A percentile compares a stretch with the other conserved stretches of the same genome.
Evolutionary conservation across 2,329 filamentous ascomycete species (phyloP).

Genomic region (Pleomassaria siparia): DNA sequence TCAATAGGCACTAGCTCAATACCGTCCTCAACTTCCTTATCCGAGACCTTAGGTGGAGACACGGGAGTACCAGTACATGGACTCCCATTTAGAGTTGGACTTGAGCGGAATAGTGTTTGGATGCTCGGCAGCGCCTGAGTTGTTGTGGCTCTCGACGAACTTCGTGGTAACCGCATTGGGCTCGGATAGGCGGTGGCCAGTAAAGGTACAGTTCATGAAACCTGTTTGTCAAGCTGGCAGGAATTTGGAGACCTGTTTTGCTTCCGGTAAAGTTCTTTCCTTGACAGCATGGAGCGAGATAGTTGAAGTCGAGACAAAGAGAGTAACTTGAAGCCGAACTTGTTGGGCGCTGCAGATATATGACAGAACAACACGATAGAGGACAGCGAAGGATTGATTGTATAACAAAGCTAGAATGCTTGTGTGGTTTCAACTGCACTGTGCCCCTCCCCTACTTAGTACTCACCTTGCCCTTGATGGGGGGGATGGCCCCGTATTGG

Average conservation of each 20-base stretch:
- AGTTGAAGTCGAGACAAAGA: slow-evolving; percentile 7
- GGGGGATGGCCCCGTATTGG: neutral
- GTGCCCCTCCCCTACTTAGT: slow-evolving; percentile 8
- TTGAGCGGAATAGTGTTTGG: slow-evolving; percentile 24
- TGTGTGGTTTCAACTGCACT: slow-evolving; percentile 6
- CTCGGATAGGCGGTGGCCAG: slow-evolving; percentile 3
- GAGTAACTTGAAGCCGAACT: slow-evolving; percentile 4
- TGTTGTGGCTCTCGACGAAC: slow-evolving; percentile 22
- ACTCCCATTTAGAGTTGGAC: slow-evolving; percentile 1
- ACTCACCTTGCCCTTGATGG: neutral
- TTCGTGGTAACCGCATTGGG: slow-evolving; percentile 28
- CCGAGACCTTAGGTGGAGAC: neutral
- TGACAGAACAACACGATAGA: neutral
- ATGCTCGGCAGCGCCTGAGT: slow-evolving; percentile 29
- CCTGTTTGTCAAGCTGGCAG: neutral
- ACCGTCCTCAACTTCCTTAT: slow-evolving; percentile 23
- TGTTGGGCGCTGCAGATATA: slow-evolving; percentile 4
- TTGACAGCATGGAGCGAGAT: neutral
- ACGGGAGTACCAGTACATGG: too few species aligned
- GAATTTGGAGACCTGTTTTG: neutral
- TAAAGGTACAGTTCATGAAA: slow-evolving; percentile 2
- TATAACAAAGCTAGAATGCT: neutral
- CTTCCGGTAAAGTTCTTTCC: neutral
- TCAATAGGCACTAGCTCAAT: slow-evolving; percentile 36
- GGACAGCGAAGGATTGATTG: neutral